These are phyloP conservation scores for Chrysanthemum lavandulifolium DNA, from an alignment of 129 eudicot species.

Conservation along the genomic window DNA sequence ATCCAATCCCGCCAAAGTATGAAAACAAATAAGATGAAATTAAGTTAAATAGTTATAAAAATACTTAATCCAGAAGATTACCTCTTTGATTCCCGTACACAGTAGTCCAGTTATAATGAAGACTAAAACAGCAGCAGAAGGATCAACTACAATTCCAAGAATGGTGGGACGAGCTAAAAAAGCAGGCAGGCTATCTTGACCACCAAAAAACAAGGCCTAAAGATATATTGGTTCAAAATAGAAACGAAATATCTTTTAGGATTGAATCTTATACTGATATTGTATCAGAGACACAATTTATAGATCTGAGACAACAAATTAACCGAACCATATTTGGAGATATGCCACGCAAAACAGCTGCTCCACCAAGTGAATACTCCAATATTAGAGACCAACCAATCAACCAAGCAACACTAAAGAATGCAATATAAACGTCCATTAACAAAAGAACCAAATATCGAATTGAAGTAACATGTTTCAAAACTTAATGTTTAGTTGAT, in stretches of 20 bases:
- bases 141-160: slow-evolving; percentile 80
- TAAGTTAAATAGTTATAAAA: neutral
- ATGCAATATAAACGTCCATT: neutral
- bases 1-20: neutral
- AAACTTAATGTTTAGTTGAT: no score
- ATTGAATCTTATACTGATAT: no score
- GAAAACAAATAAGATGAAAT: slow-evolving; percentile 3
- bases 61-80: slow-evolving; percentile 15
- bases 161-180: slow-evolving; percentile 78
- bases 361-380: slow-evolving; percentile 97
- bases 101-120: slow-evolving; percentile 73
- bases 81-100: slow-evolving; percentile 98
- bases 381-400: slow-evolving; percentile 94
- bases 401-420: slow-evolving; percentile 87
- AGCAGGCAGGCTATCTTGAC: slow-evolving; percentile 66
- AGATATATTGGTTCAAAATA: neutral
- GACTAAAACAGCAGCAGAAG: slow-evolving; percentile 90
- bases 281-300: no score
- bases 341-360: slow-evolving; percentile 95
- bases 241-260: neutral
- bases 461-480: neutral
- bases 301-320: no score
- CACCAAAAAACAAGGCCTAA: slow-evolving; percentile 92
- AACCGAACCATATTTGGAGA: slow-evolving; percentile 86
- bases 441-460: neutral